phyloP scores from a whole-genome alignment of 2,329 filamentous ascomycete genomes.

The Tolypocladium cylindrosporum region DNA sequence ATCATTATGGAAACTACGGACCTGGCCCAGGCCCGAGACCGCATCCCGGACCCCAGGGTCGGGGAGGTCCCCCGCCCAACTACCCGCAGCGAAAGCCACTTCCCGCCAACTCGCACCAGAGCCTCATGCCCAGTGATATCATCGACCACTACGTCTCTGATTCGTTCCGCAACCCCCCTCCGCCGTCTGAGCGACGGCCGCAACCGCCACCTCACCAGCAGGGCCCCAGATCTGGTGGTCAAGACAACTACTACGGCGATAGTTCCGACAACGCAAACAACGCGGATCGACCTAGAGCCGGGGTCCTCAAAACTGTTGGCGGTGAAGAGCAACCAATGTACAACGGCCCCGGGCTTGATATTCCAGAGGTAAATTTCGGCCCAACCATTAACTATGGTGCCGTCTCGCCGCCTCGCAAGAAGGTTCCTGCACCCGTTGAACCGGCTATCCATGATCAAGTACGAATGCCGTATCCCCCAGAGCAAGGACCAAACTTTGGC shows the following conservation, averaged over 20 bases:
- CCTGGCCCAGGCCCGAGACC: slow-evolving; percentile 16
- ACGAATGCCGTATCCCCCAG: slow-evolving; percentile 22
- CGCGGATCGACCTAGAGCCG: slow-evolving; percentile 60
- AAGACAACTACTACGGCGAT: slow-evolving; percentile 50
- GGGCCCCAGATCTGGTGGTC: slow-evolving; percentile 12
- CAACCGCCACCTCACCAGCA: slow-evolving; percentile 11
- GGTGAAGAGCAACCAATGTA: slow-evolving; percentile 23
- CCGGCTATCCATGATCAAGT: slow-evolving; percentile 8
- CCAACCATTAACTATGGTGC: slow-evolving; percentile 61
- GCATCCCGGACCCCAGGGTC: slow-evolving; percentile 13
- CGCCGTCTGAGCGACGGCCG: slow-evolving; percentile 5
- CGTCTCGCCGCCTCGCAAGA: slow-evolving; percentile 19
- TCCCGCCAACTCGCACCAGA: slow-evolving; percentile 14
- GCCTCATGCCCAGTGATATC: slow-evolving; percentile 25
- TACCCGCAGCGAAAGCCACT: slow-evolving; percentile 18
- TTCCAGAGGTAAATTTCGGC: slow-evolving; percentile 77
- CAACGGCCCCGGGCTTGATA: slow-evolving; percentile 32
- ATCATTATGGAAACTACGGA: slow-evolving; percentile 10
- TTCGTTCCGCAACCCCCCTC: slow-evolving; percentile 8
- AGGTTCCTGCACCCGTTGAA: slow-evolving; percentile 10
- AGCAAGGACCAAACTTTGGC: slow-evolving; percentile 10
- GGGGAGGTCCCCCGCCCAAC: slow-evolving; percentile 11
- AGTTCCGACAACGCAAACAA: slow-evolving; percentile 42
- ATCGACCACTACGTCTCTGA: slow-evolving; percentile 27
- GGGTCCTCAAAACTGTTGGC: slow-evolving; percentile 71